Conservation (phyloP, 352 stramenopile genomes). For the Pythium periplocum region DNA sequence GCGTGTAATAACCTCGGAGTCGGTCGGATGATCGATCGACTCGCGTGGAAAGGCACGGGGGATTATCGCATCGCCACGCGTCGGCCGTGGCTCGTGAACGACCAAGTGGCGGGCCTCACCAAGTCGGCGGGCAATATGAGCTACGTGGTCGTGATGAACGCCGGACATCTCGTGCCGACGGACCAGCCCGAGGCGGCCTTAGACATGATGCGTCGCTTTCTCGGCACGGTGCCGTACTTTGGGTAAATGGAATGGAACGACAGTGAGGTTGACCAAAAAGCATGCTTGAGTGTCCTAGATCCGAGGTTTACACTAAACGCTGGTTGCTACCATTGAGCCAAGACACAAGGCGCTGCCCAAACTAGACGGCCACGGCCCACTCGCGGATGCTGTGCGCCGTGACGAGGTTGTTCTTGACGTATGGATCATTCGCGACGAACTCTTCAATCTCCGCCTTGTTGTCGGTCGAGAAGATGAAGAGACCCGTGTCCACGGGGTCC, state of each 20-base stretch:
- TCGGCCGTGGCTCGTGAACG: constrained; percentile 56
- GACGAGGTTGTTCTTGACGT: constrained; percentile 71
- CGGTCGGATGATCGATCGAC: constrained; percentile 69
- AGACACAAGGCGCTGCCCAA: no score
- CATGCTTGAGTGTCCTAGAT: no score
- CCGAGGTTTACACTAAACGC: no score
- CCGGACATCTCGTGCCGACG: constrained; percentile 62
- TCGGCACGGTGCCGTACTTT: constrained; percentile 41
- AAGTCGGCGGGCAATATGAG: constrained; percentile 79
- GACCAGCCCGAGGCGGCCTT: constrained; percentile 67
- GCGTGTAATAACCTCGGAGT: constrained; percentile 77
- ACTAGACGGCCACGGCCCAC: constrained; percentile 65
- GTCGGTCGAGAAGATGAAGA: constrained; percentile 61
- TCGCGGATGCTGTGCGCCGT: constrained; percentile 61
- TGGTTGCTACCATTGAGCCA: no score
- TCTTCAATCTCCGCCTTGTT: constrained; percentile 54
- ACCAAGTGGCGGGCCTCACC: constrained; percentile 48
- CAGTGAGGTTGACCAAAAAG: no score
- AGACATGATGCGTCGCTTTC: constrained; percentile 80
- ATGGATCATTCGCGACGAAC: constrained; percentile 63
- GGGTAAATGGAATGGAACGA: no score
- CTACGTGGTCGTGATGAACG: constrained; percentile 79
- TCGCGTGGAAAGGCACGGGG: constrained; percentile 61
- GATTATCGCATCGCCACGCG: constrained; percentile 59
- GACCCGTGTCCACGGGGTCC: constrained; percentile 47